A percentile compares a stretch with the other conserved stretches of the same genome.
Conservation (phyloP, 2,329 filamentous ascomycete species). For the Monilinia fructigena region DNA sequence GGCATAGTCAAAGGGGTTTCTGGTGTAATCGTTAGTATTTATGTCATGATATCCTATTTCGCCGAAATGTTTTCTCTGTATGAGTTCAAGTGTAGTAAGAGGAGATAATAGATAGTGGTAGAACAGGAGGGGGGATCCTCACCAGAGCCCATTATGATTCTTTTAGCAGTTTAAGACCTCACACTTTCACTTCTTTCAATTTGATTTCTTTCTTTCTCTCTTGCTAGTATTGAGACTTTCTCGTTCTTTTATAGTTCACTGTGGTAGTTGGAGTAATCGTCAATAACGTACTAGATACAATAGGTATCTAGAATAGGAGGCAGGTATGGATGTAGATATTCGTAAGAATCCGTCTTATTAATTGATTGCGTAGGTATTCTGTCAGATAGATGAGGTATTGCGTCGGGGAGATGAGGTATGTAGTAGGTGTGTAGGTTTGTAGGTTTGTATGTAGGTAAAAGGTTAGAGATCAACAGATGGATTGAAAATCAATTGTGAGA, state of each 20-base stretch:
- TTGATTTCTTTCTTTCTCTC: neutral
- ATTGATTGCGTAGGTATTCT: neutral
- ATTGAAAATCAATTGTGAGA: neutral
- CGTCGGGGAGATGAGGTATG: no score
- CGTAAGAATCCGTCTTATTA: neutral
- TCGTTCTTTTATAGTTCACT: neutral
- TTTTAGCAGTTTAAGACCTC: neutral
- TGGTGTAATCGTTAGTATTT: slow-evolving; percentile 4
- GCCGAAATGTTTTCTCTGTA: neutral
- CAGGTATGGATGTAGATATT: neutral
- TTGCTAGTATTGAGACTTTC: neutral
- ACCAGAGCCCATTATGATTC: slow-evolving; percentile 20
- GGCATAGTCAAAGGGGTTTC: slow-evolving; percentile 53
- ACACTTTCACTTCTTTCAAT: neutral
- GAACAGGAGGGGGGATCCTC: neutral
- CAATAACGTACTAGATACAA: neutral
- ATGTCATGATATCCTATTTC: neutral
- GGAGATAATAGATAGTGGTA: neutral
- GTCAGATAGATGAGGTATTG: no score
- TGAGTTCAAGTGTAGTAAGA: neutral
- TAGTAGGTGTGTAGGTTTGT: no score
- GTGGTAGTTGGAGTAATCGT: neutral
- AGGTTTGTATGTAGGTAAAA: neutral
- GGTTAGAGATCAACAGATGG: no score
- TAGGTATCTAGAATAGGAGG: slow-evolving; percentile 9